Evolutionary conservation across 805 yeast species (phyloP).

Genomic region (Vanderwaltozyma tropicalis): DNA sequence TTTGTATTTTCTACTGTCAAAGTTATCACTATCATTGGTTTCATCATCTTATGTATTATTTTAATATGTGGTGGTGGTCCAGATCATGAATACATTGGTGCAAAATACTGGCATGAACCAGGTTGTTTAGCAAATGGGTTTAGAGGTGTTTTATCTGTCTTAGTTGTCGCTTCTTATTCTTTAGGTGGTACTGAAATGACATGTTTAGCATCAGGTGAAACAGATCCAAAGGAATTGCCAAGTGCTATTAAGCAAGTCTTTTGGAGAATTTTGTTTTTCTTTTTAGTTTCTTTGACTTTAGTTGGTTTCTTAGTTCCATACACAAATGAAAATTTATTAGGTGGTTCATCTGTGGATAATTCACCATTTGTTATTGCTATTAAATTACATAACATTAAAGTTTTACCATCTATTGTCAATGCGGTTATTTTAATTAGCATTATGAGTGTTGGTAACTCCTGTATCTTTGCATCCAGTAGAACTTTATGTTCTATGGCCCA

Average conservation of each 20-base stretch:
- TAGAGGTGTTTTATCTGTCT: slow-evolving; percentile 57
- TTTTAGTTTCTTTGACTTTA: slow-evolving; percentile 43
- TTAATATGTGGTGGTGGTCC: slow-evolving; percentile 39
- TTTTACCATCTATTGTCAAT: slow-evolving; percentile 46
- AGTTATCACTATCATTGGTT: slow-evolving; percentile 38
- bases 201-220: slow-evolving; percentile 67
- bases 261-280: slow-evolving; percentile 49
- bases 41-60: slow-evolving; percentile 41
- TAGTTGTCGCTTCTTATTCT: slow-evolving; percentile 64
- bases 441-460: slow-evolving; percentile 34
- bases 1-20: slow-evolving; percentile 36
- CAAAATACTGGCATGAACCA: slow-evolving; percentile 40
- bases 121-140: slow-evolving; percentile 46
- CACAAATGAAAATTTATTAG: slow-evolving; percentile 39
- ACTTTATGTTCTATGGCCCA: slow-evolving; percentile 42
- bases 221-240: slow-evolving; percentile 52
- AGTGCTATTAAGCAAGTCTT: slow-evolving; percentile 64
- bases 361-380: slow-evolving; percentile 56
- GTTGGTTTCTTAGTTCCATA: slow-evolving; percentile 51
- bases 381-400: slow-evolving; percentile 44
- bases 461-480: slow-evolving; percentile 43
- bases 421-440: slow-evolving; percentile 51
- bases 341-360: slow-evolving; percentile 42
- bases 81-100: slow-evolving; percentile 35
- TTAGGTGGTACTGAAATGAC: slow-evolving; percentile 66